Evolutionary conservation across 768 basidiomycete species (phyloP).

Genomic region (Naematelia encephala): DNA sequence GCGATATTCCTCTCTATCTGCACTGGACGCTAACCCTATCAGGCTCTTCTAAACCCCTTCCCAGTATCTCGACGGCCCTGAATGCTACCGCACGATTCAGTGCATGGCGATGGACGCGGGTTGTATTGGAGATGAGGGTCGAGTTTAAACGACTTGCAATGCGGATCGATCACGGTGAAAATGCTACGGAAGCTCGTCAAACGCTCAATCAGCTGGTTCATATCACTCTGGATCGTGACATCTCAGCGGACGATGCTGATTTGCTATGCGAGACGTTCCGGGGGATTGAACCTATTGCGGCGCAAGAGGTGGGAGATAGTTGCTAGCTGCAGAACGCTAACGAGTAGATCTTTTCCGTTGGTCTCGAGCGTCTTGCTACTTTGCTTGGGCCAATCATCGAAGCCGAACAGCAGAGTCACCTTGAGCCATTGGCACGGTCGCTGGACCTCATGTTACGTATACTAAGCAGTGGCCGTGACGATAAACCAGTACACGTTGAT

Average conservation of each 20-base stretch:
- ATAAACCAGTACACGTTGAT: slow-evolving; percentile 9
- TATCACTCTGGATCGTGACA: slow-evolving; percentile 29
- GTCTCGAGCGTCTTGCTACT: slow-evolving; percentile 31
- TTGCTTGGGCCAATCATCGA: slow-evolving; percentile 29
- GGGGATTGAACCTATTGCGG: slow-evolving; percentile 39
- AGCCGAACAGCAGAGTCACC: slow-evolving; percentile 24
- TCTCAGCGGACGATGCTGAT: slow-evolving; percentile 38
- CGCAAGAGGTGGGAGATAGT: slow-evolving; percentile 29
- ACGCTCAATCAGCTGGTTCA: slow-evolving; percentile 28
- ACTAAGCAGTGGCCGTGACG: slow-evolving; percentile 15
- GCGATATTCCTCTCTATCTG: background rate
- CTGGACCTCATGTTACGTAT: slow-evolving; percentile 35
- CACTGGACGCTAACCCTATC: too few relatives aligned
- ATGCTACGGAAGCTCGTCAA: slow-evolving; percentile 27
- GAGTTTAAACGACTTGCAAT: slow-evolving; percentile 43
- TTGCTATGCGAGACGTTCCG: slow-evolving; percentile 42
- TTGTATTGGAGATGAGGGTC: slow-evolving; percentile 44
- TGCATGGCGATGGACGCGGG: slow-evolving; percentile 45
- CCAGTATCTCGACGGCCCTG: background rate
- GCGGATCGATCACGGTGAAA: slow-evolving; percentile 24
- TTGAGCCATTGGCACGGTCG: slow-evolving; percentile 8
- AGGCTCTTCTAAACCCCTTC: background rate
- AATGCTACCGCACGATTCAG: slow-evolving; percentile 24
- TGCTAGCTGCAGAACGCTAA: slow-evolving; percentile 2
- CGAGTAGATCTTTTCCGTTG: slow-evolving; percentile 31